Evolutionary conservation across 352 stramenopile species (phyloP), one percentile per base, ranked within the genome.

Genomic region (Saprolegnia diclina): DNA sequence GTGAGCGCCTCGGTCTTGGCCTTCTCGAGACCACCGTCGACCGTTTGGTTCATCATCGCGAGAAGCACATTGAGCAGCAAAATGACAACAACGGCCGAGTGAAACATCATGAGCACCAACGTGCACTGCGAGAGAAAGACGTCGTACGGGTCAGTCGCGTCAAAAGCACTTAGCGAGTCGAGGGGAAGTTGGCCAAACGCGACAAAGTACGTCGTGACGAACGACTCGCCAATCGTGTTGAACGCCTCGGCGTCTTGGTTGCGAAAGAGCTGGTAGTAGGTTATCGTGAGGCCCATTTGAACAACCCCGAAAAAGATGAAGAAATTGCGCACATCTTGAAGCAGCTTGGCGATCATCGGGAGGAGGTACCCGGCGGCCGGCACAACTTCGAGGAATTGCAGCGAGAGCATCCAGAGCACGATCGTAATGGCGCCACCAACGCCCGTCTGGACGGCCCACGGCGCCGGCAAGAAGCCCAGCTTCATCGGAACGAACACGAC

Each of bases 11-110:
- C 63, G 0, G 63, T 69, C 35, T 69, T 59, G 38, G 63, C 63
- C 32, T 52, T 50, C 46, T 69, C 63, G 37, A 69, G n/a, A 4
- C 63, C 63, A 13, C 14, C 35, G 37, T 69, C 63, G 5, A 69
- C 45, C 13, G 63, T 69, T 22, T 69, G 62, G 53, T 69, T 69
- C 63, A 69, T 69, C 63, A 62, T 63, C 5, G 63, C 63, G 19
- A 69, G 26, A 19, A 69, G 35, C 10, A 69, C 40, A 22, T 69
- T 69, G 10, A 69, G 35, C 5, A 69, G 63, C 19, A 69, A 19
- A 59, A 69, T 48, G 16, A 62, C 35, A 0, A 69, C 63, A 4
- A 62, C 63, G 1, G 63, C 63, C 21, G 63, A 21, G 40, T 69
- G 63, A 38, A 69, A 69, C 63, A 69, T 69, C 44, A 69, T 69